phyloP scores from a whole-genome alignment of 2,329 filamentous ascomycete genomes.

The Lachnellula occidentalis region DNA sequence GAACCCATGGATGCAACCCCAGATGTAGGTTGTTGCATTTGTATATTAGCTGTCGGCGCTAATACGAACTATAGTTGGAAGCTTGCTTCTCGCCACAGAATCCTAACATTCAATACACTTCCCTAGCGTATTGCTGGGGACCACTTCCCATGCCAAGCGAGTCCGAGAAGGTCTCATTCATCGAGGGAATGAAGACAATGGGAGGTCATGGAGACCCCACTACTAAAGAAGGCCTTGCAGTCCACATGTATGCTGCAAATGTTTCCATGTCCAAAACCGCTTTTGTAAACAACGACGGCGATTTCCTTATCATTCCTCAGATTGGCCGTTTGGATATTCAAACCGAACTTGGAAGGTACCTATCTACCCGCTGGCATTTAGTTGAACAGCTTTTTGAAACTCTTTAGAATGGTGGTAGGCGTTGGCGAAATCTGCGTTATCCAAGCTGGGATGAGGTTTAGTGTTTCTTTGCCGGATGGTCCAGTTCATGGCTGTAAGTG shows the following conservation, averaged over 20 bases:
- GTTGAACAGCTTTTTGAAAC: too few species aligned
- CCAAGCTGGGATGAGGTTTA: slow-evolving; percentile 57
- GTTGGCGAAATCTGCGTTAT: slow-evolving; percentile 61
- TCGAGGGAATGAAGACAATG: slow-evolving; percentile 42
- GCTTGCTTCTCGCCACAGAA: slow-evolving; percentile 41
- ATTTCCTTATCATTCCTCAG: slow-evolving; percentile 58
- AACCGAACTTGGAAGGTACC: slow-evolving; percentile 41
- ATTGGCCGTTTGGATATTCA: slow-evolving; percentile 51
- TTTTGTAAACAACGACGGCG: slow-evolving; percentile 52
- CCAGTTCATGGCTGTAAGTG: slow-evolving; percentile 46
- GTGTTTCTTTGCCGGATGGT: slow-evolving; percentile 51
- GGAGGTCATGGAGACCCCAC: slow-evolving; percentile 44
- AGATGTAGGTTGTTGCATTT: background rate
- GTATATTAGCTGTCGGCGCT: slow-evolving; percentile 11
- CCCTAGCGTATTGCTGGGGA: slow-evolving; percentile 41
- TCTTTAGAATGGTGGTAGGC: slow-evolving; percentile 44
- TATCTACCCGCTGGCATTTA: too few species aligned
- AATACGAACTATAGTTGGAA: slow-evolving; percentile 14
- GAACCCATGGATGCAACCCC: too few species aligned
- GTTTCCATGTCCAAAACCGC: slow-evolving; percentile 39
- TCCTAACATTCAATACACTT: slow-evolving; percentile 37
- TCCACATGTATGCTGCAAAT: slow-evolving; percentile 44
- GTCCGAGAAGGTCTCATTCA: slow-evolving; percentile 32
- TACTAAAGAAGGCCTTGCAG: slow-evolving; percentile 40
- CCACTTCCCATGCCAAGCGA: slow-evolving; percentile 32